Percentiles rank a stretch among this genome's conserved stretches.
Conservation (phyloP, 2,329 filamentous ascomycete species). For the Verticillium klebahnii region DNA sequence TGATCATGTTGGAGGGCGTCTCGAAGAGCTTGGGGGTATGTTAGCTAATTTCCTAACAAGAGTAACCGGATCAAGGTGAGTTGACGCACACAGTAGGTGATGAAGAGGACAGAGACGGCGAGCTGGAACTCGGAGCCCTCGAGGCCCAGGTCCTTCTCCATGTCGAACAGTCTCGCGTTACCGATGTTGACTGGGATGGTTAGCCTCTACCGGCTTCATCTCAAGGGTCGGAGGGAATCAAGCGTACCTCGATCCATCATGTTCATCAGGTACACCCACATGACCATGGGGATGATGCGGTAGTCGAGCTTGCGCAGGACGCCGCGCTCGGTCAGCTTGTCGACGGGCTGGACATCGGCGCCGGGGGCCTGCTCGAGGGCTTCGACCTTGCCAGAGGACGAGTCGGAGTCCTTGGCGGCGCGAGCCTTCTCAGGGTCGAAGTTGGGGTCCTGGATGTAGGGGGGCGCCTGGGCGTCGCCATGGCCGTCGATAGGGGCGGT, state of each 20-base stretch:
- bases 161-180: constrained; percentile 56
- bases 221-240: background rate
- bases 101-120: constrained; percentile 37
- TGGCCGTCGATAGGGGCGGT: background rate
- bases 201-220: background rate
- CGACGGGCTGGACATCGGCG: constrained; percentile 4
- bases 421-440: constrained; percentile 2
- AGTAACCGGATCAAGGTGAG: background rate
- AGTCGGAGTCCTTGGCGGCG: constrained; percentile 15
- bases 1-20: constrained; percentile 34
- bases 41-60: background rate
- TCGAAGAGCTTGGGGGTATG: constrained; percentile 24
- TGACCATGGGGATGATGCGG: constrained; percentile 25
- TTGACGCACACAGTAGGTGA: constrained; percentile 35
- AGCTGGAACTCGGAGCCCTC: constrained; percentile 52
- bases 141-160: constrained; percentile 56
- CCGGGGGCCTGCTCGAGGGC: constrained; percentile 12
- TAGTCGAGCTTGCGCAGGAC: constrained; percentile 22
- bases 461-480: background rate
- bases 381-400: constrained; percentile 12
- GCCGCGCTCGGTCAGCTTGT: constrained; percentile 6
- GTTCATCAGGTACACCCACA: constrained; percentile 29
- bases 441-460: background rate
- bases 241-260: constrained; percentile 27
- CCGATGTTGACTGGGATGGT: constrained; percentile 46